These are phyloP conservation scores for Monosporascus sp. DNA, from an alignment of 2,329 filamentous ascomycete genomes.

Conservation along the genomic window DNA sequence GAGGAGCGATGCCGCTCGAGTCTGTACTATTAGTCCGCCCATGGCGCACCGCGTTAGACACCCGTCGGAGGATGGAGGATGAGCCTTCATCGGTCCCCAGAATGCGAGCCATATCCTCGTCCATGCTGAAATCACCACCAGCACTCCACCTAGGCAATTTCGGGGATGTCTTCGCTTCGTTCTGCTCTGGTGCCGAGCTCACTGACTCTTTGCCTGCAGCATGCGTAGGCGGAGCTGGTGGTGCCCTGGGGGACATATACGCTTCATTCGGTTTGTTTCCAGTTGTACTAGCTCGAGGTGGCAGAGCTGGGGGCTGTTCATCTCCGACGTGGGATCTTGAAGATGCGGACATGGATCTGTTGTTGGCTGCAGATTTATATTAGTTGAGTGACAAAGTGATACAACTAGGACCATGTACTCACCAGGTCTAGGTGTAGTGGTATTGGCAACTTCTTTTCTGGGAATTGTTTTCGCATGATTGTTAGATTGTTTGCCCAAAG, in stretches of 20 bases:
- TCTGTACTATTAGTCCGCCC: conserved; percentile 81
- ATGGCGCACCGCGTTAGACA: conserved; percentile 91
- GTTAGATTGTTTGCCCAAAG: conserved; percentile 34
- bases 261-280: conserved; percentile 43
- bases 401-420: conserved; percentile 21
- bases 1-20: conserved; percentile 36
- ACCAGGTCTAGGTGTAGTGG: conserved; percentile 36
- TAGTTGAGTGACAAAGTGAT: conserved; percentile 5
- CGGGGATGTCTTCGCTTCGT: conserved; percentile 52
- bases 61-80: conserved; percentile 76
- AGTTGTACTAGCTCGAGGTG: conserved; percentile 18
- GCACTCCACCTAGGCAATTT: conserved; percentile 69
- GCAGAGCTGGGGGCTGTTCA: conserved; percentile 19
- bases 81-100: conserved; percentile 71
- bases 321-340: conserved; percentile 18
- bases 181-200: conserved; percentile 33
- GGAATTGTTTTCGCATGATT: conserved; percentile 45
- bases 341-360: conserved; percentile 10
- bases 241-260: conserved; percentile 54
- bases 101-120: conserved; percentile 91
- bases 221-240: conserved; percentile 46
- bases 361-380: conserved; percentile 27
- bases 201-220: conserved; percentile 42
- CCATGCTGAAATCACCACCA: conserved; percentile 85
- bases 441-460: conserved; percentile 57